phyloP scores from a whole-genome alignment of 2,329 filamentous ascomycete genomes.

The Whalleya microplaca region DNA sequence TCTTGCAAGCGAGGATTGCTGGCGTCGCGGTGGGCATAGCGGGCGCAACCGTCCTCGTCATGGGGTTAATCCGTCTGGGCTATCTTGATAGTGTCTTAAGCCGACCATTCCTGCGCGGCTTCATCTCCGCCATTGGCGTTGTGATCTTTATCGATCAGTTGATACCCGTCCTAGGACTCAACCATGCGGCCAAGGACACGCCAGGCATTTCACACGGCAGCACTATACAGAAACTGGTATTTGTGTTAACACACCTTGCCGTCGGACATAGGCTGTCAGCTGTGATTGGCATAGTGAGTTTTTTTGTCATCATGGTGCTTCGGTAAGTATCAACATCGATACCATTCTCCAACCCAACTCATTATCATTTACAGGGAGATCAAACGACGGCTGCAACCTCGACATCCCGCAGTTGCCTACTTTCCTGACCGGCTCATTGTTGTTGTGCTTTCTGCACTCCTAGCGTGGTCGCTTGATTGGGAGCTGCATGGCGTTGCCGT shows the following conservation, averaged over 20 bases:
- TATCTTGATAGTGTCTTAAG: conserved; percentile 95
- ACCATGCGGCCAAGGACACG: conserved; percentile 62
- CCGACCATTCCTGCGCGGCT: conserved; percentile 87
- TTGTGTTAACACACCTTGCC: conserved; percentile 69
- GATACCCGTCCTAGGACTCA: conserved; percentile 85
- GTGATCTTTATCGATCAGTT: conserved; percentile 96
- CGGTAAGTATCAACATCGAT: conserved; percentile 55
- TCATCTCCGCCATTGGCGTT: conserved; percentile 95
- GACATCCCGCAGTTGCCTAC: conserved; percentile 81
- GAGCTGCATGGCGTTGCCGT: conserved; percentile 79
- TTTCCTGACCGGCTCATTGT: conserved; percentile 90
- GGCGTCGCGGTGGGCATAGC: conserved; percentile 88
- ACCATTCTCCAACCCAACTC: not conserved
- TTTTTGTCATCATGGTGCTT: conserved; percentile 87
- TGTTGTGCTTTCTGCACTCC: conserved; percentile 79
- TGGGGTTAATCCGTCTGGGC: conserved; percentile 82
- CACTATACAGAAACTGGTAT: conserved; percentile 82
- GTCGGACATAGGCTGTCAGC: conserved; percentile 76
- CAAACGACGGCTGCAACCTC: conserved; percentile 79
- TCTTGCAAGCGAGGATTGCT: conserved; percentile 78
- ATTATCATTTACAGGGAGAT: conserved; percentile 60
- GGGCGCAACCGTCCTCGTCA: conserved; percentile 84
- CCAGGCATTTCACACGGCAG: conserved; percentile 78
- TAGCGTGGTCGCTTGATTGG: conserved; percentile 80
- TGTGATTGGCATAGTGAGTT: conserved; percentile 76